These are phyloP conservation scores for Aspergillus proliferans DNA, from an alignment of 2,329 filamentous ascomycete genomes.

Conservation along the genomic window DNA sequence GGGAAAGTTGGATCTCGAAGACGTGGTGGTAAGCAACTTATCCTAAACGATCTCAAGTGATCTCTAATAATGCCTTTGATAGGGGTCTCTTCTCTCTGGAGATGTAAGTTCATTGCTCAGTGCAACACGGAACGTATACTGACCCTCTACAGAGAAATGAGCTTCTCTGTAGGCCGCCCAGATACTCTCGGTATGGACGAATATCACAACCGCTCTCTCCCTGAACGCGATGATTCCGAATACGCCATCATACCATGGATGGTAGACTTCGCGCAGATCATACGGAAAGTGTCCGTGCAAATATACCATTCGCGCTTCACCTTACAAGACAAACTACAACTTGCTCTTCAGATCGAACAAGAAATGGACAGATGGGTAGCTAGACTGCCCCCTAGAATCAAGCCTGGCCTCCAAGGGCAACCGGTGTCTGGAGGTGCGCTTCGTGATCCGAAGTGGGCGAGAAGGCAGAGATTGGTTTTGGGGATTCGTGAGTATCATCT, in stretches of 20 bases:
- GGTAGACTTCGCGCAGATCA: slow-evolving; percentile 37
- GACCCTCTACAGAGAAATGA: slow-evolving; percentile 35
- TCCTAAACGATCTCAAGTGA: background rate
- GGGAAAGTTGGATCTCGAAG: slow-evolving; percentile 36
- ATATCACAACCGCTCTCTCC: slow-evolving; percentile 43
- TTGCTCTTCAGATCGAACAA: slow-evolving; percentile 31
- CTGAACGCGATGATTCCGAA: slow-evolving; percentile 29
- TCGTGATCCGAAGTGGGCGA: slow-evolving; percentile 33
- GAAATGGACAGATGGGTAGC: slow-evolving; percentile 33
- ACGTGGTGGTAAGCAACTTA: slow-evolving; percentile 42
- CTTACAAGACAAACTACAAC: slow-evolving; percentile 29
- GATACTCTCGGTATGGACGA: slow-evolving; percentile 45
- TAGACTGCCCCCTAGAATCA: slow-evolving; percentile 25
- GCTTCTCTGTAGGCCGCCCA: slow-evolving; percentile 44
- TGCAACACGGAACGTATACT: background rate
- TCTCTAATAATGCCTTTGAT: background rate
- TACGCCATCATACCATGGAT: slow-evolving; percentile 37
- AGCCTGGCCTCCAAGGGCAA: slow-evolving; percentile 22
- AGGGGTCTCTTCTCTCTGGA: slow-evolving; percentile 43
- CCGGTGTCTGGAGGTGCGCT: slow-evolving; percentile 19
- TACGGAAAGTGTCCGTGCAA: slow-evolving; percentile 34
- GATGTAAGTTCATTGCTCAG: slow-evolving; percentile 26
- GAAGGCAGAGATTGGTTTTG: slow-evolving; percentile 34
- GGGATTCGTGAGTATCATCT: slow-evolving; percentile 28
- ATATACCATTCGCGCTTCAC: slow-evolving; percentile 33